Base-by-base conservation (phyloP, 345 rosid genomes). In the Eucalyptus curtisii region DNA sequence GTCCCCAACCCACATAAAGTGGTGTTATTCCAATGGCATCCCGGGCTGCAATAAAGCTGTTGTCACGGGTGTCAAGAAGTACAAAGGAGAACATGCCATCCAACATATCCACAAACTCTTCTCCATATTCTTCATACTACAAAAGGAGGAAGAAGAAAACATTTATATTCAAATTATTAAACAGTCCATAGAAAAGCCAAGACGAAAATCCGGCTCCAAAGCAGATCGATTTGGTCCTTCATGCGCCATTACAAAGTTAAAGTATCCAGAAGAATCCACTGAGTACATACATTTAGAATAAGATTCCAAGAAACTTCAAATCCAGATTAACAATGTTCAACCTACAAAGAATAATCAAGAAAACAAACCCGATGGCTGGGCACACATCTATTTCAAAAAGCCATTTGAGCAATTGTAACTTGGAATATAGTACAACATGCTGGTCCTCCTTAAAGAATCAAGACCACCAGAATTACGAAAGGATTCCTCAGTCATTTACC, bases 21-120 rank as follows among this genome's bases (percentile, higher is more conserved):
- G 99, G 93, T 87, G 99, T 98, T 89, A 98, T 96, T 45, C 99
- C 99, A 53, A 97, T 90, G 85, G 98, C 99, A 88, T 98, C 99
- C 27, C 99, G 98, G 13, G 99, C 99, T 88, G 92, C 99, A 87
- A 98, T 94, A 93, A 93, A 98, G 88, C 97, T 97, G 88, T 94
- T 96, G 89, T 97, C 97, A 3, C 97, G 93, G 13, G 97, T 96
- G 89, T 98, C 98, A 89, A 96, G 89, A 90, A 98, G 93, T 91
- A 98, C 99, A 89, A 98, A 98, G 24, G 99, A 98, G 91, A 98
- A 98, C 91, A 98, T 94, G 50, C 99, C 99, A 89, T 98, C 99
- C 95, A 98, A 89, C 99, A 97, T 96, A 86, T 93, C 95, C 91
- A 95, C 95, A 87, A 98, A 98, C 55, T 93, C 92, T 90, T 95